Evolutionary conservation across 129 eudicot species (phyloP).

Genomic region (Logfia minima): DNA sequence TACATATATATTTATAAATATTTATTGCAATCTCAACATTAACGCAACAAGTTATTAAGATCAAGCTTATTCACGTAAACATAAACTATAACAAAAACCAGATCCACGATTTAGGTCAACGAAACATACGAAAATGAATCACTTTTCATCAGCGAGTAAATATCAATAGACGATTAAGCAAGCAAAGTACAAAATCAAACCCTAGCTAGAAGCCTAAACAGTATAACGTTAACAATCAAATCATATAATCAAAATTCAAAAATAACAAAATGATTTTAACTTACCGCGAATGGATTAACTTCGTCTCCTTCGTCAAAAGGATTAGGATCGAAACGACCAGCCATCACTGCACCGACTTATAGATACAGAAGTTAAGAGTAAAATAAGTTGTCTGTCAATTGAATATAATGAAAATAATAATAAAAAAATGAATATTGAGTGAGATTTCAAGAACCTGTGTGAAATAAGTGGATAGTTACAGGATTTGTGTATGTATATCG

Average conservation of each 20-base stretch:
- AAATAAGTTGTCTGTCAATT: conserved; percentile 9
- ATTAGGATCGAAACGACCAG: conserved; percentile 43
- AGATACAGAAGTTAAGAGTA: background rate
- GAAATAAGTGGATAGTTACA: conserved; percentile 12
- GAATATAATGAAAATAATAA: background rate
- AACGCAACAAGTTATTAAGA: conserved; percentile 21
- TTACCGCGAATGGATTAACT: conserved; percentile 43
- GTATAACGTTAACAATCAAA: background rate
- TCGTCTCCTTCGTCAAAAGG: conserved; percentile 41
- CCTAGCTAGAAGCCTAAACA: conserved; percentile 26
- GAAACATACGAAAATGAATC: background rate
- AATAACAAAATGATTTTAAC: background rate
- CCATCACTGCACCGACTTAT: conserved; percentile 18
- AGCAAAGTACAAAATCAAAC: conserved; percentile 19
- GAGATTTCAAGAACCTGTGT: conserved; percentile 31
- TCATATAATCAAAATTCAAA: conserved; percentile 10
- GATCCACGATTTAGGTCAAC: conserved; percentile 30
- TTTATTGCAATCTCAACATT: background rate
- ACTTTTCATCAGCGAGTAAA: background rate
- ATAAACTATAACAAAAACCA: conserved; percentile 15
- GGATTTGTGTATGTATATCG: conserved; percentile 12
- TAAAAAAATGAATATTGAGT: background rate
- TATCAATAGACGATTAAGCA: background rate
- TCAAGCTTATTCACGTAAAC: background rate
- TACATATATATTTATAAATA: background rate